phyloP scores from a whole-genome alignment of 2,329 filamentous ascomycete species.

The Ustulina deusta region DNA sequence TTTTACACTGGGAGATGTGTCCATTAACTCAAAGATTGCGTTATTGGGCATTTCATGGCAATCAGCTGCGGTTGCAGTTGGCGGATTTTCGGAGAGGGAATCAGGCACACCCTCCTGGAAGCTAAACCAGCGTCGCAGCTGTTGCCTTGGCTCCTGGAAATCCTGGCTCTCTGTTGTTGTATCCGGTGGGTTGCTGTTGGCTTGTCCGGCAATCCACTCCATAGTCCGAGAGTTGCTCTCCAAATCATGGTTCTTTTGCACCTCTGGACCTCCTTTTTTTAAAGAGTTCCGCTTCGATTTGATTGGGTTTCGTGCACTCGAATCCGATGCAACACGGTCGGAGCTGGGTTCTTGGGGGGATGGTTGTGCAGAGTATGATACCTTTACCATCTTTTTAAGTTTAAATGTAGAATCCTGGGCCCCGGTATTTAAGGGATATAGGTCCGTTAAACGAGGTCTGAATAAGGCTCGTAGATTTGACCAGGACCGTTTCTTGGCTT shows the following conservation, averaged over 20 bases:
- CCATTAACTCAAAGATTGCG: conserved; percentile 36
- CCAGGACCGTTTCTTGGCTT: conserved; percentile 37
- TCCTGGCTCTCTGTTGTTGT: conserved; percentile 10
- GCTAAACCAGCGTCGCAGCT: conserved; percentile 32
- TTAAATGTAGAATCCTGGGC: conserved; percentile 29
- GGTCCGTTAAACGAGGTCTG: conserved; percentile 25
- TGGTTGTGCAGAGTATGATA: conserved; percentile 5
- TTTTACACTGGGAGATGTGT: conserved; percentile 29
- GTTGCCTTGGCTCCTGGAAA: conserved; percentile 2
- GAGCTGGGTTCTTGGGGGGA: not conserved
- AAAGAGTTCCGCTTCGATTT: conserved; percentile 12
- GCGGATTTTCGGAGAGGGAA: conserved; percentile 2
- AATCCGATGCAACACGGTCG: not conserved
- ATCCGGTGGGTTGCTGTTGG: conserved; percentile 6
- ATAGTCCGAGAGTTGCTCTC: conserved; percentile 10
- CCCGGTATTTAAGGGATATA: conserved; percentile 18
- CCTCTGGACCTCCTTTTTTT: not conserved
- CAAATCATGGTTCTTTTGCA: conserved; percentile 13
- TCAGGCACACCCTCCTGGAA: conserved; percentile 32
- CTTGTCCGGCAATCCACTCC: conserved; percentile 26
- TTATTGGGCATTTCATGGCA: conserved; percentile 32
- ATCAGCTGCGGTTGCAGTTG: not conserved
- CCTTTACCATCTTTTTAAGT: conserved; percentile 25
- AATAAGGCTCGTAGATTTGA: conserved; percentile 34
- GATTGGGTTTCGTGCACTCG: conserved; percentile 8